Conservation (phyloP, 2,329 filamentous ascomycete species). For the Mycosphaerella sp. region DNA sequence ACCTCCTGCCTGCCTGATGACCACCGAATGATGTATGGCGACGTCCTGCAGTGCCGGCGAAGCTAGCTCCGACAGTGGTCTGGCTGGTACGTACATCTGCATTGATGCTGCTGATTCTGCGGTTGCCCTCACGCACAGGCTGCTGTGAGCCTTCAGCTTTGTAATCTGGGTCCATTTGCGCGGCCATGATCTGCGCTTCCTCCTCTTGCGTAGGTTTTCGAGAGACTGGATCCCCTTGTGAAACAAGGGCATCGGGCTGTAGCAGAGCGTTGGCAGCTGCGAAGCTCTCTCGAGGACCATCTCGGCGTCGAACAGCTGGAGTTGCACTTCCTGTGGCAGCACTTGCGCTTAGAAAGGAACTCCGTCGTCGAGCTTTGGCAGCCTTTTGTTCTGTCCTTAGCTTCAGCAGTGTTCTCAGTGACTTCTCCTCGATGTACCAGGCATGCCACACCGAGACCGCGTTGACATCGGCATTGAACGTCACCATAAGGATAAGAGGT, state of each 20-base stretch:
- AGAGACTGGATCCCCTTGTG: conserved; percentile 19
- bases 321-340: conserved; percentile 67
- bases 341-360: conserved; percentile 54
- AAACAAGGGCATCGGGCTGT: conserved; percentile 28
- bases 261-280: conserved; percentile 43
- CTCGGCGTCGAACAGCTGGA: conserved; percentile 56
- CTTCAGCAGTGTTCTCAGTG: conserved; percentile 40
- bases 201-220: conserved; percentile 30
- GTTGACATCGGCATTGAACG: conserved; percentile 68
- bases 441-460: conserved; percentile 82
- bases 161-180: conserved; percentile 46
- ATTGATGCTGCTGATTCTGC: conserved; percentile 84
- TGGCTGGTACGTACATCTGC: conserved; percentile 44
- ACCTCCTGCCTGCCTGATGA: conserved; percentile 54
- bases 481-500: conserved; percentile 67
- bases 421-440: conserved; percentile 65
- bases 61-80: conserved; percentile 39
- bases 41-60: conserved; percentile 52
- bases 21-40: conserved; percentile 66
- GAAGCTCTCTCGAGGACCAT: conserved; percentile 70
- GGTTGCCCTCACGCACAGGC: conserved; percentile 49
- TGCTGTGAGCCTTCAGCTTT: conserved; percentile 43
- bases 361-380: conserved; percentile 54
- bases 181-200: conserved; percentile 45
- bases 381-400: conserved; percentile 36